phyloP scores from a whole-genome alignment of 306 rosid species.

The Lathyrus sativus region DNA sequence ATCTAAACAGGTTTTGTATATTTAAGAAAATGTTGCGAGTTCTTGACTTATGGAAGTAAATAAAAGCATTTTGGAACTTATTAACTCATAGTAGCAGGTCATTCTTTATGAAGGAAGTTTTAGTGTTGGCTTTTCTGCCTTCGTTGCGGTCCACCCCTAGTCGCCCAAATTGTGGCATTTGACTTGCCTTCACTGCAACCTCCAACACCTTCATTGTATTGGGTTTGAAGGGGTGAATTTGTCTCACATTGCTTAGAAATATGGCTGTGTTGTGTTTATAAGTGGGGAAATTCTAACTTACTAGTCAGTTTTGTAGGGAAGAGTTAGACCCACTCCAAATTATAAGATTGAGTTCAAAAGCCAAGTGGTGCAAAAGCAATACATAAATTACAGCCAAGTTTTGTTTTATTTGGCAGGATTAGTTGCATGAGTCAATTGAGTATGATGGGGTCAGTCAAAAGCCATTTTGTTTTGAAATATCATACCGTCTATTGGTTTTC shows the following conservation, averaged over 20 bases:
- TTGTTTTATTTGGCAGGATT: neutral
- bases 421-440: neutral
- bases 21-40: neutral
- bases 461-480: neutral
- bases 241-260: too few relatives aligned
- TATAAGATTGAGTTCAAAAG: too few relatives aligned
- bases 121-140: too few relatives aligned
- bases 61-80: neutral
- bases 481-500: neutral
- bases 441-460: neutral
- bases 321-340: too few relatives aligned
- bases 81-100: neutral
- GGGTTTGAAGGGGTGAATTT: too few relatives aligned
- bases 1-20: neutral
- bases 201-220: too few relatives aligned
- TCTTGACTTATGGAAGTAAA: neutral
- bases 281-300: too few relatives aligned
- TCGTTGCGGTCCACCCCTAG: too few relatives aligned
- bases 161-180: too few relatives aligned
- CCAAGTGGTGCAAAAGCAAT: neutral
- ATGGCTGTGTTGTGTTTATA: too few relatives aligned
- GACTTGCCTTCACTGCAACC: too few relatives aligned
- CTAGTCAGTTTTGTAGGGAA: too few relatives aligned
- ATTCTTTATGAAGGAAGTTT: neutral
- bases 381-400: neutral